Evolutionary conservation across 331 rosid species (phyloP).

Genomic region (Acacia concinna): DNA sequence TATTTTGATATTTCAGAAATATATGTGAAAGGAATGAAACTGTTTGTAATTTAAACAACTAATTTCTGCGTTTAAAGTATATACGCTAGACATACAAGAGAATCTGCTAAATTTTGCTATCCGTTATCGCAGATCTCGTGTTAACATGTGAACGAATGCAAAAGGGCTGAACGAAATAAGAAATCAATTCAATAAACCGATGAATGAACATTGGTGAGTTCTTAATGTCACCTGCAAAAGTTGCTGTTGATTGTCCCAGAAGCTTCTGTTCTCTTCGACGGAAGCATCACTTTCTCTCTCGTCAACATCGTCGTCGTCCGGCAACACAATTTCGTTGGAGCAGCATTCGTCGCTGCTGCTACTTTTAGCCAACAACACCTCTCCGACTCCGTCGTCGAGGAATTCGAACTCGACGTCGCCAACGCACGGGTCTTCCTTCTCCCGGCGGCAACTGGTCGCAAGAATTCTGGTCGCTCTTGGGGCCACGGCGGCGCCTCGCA

Average conservation of each 20-base stretch:
- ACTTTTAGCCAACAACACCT: slow-evolving; percentile 27
- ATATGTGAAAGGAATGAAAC: neutral
- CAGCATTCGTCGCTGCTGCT: slow-evolving; percentile 33
- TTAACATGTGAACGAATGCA: neutral
- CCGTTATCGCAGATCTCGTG: neutral
- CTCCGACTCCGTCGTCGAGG: slow-evolving; percentile 40
- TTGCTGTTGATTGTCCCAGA: slow-evolving; percentile 77
- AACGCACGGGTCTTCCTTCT: neutral
- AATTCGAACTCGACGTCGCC: slow-evolving; percentile 59
- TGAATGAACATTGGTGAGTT: neutral
- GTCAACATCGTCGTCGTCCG: slow-evolving; percentile 33
- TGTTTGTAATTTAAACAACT: neutral
- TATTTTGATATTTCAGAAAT: neutral
- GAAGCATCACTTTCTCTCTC: slow-evolving; percentile 1
- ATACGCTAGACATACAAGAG: neutral
- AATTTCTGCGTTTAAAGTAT: neutral
- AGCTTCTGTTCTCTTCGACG: slow-evolving; percentile 41
- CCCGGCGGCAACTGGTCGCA: neutral
- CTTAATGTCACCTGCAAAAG: slow-evolving; percentile 49
- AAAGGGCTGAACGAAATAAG: neutral
- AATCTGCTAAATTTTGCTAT: neutral
- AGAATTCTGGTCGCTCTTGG: slow-evolving; percentile 36
- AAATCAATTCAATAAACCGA: neutral
- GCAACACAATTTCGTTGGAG: slow-evolving; percentile 32
- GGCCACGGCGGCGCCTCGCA: slow-evolving; percentile 25